A percentile compares a stretch with the other conserved stretches of the same genome.
These are phyloP conservation scores for Penicillium nordicum DNA, from an alignment of 2,329 filamentous ascomycete genomes.

Conservation along the genomic window DNA sequence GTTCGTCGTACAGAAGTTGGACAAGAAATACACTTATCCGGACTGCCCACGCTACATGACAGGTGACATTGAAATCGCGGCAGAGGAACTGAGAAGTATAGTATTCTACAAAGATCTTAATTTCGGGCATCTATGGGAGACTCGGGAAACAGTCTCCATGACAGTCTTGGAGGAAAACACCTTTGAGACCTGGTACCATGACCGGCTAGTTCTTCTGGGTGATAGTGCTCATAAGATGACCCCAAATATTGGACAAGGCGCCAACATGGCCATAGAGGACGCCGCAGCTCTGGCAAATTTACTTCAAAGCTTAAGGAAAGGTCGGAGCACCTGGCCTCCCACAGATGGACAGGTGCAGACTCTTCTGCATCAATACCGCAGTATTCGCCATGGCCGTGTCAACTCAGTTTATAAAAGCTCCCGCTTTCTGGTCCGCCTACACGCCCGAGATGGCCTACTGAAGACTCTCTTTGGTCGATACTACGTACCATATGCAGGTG, in stretches of 20 bases:
- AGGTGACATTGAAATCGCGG: background rate
- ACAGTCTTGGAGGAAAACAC: background rate
- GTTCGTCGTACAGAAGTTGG: background rate
- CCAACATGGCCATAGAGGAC: background rate
- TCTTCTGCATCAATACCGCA: background rate
- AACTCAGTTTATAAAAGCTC: background rate
- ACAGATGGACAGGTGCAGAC: background rate
- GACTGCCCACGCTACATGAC: background rate
- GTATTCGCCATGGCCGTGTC: background rate
- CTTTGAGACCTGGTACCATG: background rate
- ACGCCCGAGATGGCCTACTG: background rate
- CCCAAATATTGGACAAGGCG: background rate
- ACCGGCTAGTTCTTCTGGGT: background rate
- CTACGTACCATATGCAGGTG: background rate
- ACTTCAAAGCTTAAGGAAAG: background rate
- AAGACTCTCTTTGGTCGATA: background rate
- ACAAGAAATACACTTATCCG: background rate
- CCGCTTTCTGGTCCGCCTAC: background rate
- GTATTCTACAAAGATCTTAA: background rate
- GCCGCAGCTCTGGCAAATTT: background rate
- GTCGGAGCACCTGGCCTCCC: background rate
- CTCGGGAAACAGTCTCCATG: background rate
- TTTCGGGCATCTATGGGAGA: background rate
- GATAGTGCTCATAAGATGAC: background rate
- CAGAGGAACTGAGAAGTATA: background rate